Conservation (phyloP, 805 yeast genomes). For the Pichia insulana region DNA sequence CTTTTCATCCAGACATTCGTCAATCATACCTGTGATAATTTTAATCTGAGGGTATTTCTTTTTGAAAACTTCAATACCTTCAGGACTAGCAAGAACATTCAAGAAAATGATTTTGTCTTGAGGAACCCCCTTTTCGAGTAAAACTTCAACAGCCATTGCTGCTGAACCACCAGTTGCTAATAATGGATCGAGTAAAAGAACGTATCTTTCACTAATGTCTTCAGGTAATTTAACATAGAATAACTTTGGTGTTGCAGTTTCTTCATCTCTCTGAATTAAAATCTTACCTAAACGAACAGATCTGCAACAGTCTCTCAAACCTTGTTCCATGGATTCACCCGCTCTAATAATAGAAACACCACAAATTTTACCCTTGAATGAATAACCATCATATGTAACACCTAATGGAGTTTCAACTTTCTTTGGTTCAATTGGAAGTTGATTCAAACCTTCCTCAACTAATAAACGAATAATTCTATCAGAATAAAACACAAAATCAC, state of each 20-base stretch:
- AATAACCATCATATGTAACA: slow-evolving; percentile 62
- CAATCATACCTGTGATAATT: slow-evolving; percentile 91
- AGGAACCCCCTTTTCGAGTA: slow-evolving; percentile 77
- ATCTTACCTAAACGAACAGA: slow-evolving; percentile 95
- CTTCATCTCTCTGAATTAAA: slow-evolving; percentile 95
- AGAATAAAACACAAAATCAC: slow-evolving; percentile 91
- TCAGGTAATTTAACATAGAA: slow-evolving; percentile 92
- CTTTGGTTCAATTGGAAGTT: slow-evolving; percentile 73
- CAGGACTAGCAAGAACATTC: slow-evolving; percentile 90
- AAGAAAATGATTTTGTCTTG: slow-evolving; percentile 82
- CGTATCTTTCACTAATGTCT: slow-evolving; percentile 82
- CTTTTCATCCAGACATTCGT: slow-evolving; percentile 74
- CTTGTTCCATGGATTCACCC: slow-evolving; percentile 99
- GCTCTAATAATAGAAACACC: slow-evolving; percentile 98
- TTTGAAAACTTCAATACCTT: slow-evolving; percentile 77
- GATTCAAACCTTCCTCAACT: slow-evolving; percentile 93
- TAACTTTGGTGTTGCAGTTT: slow-evolving; percentile 85
- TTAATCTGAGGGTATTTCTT: slow-evolving; percentile 73
- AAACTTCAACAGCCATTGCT: slow-evolving; percentile 90
- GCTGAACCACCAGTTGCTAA: slow-evolving; percentile 99
- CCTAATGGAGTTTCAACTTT: slow-evolving; percentile 72
- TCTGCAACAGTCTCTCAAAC: slow-evolving; percentile 93
- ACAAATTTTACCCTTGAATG: slow-evolving; percentile 85
- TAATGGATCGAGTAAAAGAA: slow-evolving; percentile 91
- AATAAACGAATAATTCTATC: slow-evolving; percentile 88